Percentiles rank a stretch among this genome's conserved stretches.
Evolutionary conservation across 306 rosid genomes (phyloP).

Genomic region (Acacia melanoxylon): DNA sequence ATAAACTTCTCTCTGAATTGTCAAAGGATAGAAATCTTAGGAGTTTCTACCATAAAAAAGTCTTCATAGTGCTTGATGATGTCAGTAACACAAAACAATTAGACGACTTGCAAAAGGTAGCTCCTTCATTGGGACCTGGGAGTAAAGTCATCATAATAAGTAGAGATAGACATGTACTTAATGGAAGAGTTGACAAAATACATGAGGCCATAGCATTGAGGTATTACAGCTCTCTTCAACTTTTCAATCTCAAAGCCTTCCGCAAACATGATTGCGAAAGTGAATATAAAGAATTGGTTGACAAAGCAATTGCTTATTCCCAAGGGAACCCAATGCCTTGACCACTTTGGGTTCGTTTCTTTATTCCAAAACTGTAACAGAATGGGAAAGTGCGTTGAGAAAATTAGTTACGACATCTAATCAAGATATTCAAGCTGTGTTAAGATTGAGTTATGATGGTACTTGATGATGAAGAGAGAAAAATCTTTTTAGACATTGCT

Average conservation of each 20-base stretch:
- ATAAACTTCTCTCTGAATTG: not conserved
- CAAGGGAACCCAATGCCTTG: not conserved
- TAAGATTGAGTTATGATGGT: not conserved
- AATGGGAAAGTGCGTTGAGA: not conserved
- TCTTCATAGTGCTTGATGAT: constrained; percentile 9
- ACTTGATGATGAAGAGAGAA: not conserved
- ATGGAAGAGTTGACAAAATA: too few species aligned
- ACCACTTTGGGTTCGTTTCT: not conserved
- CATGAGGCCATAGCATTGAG: too few species aligned
- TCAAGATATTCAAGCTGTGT: not conserved
- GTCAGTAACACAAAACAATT: not conserved
- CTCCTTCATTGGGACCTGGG: not conserved
- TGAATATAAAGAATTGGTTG: not conserved
- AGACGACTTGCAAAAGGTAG: not conserved
- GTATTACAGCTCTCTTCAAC: too few species aligned
- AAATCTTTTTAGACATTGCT: not conserved
- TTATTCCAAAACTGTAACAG: not conserved
- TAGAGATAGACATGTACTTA: too few species aligned
- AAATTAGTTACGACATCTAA: not conserved
- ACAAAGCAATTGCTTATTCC: not conserved
- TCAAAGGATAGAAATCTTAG: not conserved
- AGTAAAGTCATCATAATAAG: too few species aligned
- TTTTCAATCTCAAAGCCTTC: not conserved
- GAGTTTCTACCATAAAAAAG: not conserved
- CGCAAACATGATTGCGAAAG: not conserved